Base-by-base conservation (phyloP, 495 filamentous ascomycete genomes). In the Sporormia fimetaria region DNA sequence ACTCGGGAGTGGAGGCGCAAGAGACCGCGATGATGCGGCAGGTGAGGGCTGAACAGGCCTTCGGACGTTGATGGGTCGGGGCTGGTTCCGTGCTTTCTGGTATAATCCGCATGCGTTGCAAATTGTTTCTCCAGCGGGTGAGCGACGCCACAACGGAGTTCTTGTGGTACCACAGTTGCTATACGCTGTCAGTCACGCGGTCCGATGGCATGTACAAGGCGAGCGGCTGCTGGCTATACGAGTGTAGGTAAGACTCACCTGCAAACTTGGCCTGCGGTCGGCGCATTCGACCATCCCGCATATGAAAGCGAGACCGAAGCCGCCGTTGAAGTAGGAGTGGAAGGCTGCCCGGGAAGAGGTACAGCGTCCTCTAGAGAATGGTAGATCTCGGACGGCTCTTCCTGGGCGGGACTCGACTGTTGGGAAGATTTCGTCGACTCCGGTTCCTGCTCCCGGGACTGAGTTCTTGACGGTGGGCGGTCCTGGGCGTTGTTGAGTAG, bases 71-170 rank as follows among this genome's bases (percentile, higher is more conserved):
- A 81, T 87, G 2, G 90, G 90, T 27, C 90, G 78, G 44, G 78
- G 73, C 42, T 85, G 78, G 56, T 99, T 96, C 29, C 90, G 75
- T 15, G 87, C 86, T 59, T 96, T 99, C 33, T 81, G 64, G 58
- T 99, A 99, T 5, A 99, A 71, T 16, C 90, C 90, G 56, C 90
- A 99, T 9, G 90, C 90, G 63, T 99, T 99, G 64, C 90, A 99
- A 26, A 99, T 96, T 34, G 84, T 94, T 30, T 83, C 79, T 27
- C 90, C 90, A 36, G 83, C 79, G 0, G 88, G 92, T 2, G 88
- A 93, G 42, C 90, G 75, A 46, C 90, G 76, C 90, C 90, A 99
- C 35, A 99, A 70, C 20, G 90, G 90, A 10, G 90, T 99, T 50
- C 75, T 78, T 25, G 84, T 92, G 4, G 90, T 99, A 31, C 78